A percentile compares a stretch with the other conserved stretches of the same genome.
These are phyloP conservation scores for Thielaviopsis populi DNA, from an alignment of 2,329 filamentous ascomycete genomes.

Conservation along the genomic window DNA sequence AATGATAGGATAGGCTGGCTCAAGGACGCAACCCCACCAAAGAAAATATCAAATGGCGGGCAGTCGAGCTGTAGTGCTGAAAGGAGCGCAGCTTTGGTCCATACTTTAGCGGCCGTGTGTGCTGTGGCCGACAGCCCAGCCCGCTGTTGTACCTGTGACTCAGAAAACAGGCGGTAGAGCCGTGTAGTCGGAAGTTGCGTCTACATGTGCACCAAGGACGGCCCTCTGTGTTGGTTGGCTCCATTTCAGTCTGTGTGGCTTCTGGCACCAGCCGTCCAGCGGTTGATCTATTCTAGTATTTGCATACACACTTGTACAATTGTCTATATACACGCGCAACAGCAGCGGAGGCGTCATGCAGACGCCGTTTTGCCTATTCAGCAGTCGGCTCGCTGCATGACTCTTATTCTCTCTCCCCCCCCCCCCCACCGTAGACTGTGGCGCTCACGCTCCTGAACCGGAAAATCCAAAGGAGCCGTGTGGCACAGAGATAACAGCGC, in stretches of 20 bases:
- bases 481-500: slow-evolving; percentile 6
- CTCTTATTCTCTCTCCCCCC: background rate
- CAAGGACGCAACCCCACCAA: slow-evolving; percentile 6
- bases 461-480: background rate
- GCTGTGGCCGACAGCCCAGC: background rate
- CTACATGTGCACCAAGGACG: too few relatives aligned
- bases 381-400: background rate
- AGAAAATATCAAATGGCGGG: slow-evolving; percentile 1
- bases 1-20: background rate
- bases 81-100: background rate
- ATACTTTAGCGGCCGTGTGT: background rate
- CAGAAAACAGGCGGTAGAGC: background rate
- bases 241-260: too few relatives aligned
- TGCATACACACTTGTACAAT: too few relatives aligned
- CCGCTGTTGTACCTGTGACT: background rate
- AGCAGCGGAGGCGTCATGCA: background rate
- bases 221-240: too few relatives aligned
- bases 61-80: background rate
- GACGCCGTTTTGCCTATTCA: background rate
- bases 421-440: background rate
- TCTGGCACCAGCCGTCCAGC: too few relatives aligned
- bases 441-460: background rate
- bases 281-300: too few relatives aligned
- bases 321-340: too few relatives aligned
- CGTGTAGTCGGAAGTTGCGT: background rate